Conservation (phyloP, 129 eudicot genomes). For the Artemisia argyi region DNA sequence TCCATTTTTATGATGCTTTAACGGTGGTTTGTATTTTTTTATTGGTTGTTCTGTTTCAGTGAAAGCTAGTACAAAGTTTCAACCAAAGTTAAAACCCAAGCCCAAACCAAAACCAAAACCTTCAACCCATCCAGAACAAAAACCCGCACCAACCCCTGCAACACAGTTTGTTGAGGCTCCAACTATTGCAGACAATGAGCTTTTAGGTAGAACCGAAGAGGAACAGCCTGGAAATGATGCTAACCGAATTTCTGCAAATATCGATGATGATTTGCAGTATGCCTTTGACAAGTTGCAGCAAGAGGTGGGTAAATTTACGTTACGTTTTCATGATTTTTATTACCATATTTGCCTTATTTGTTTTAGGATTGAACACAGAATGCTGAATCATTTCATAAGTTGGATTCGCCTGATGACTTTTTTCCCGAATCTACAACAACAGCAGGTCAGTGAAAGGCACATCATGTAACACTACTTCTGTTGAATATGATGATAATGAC, state of each 20-base stretch:
- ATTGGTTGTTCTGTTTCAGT: slow-evolving; percentile 38
- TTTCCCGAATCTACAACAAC: slow-evolving; percentile 37
- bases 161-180: slow-evolving; percentile 30
- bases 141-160: slow-evolving; percentile 20
- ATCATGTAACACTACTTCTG: background rate
- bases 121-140: slow-evolving; percentile 29
- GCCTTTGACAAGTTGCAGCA: slow-evolving; percentile 35
- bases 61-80: slow-evolving; percentile 52
- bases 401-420: slow-evolving; percentile 39
- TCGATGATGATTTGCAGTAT: slow-evolving; percentile 29
- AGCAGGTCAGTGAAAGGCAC: slow-evolving; percentile 34
- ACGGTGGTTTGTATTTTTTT: slow-evolving; percentile 3
- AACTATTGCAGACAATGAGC: slow-evolving; percentile 17
- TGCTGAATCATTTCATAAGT: slow-evolving; percentile 34
- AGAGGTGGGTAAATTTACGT: slow-evolving; percentile 40
- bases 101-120: slow-evolving; percentile 37
- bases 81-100: slow-evolving; percentile 61
- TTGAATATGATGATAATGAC: slow-evolving; percentile 1
- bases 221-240: slow-evolving; percentile 31
- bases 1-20: slow-evolving; percentile 16
- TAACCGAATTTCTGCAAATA: slow-evolving; percentile 22
- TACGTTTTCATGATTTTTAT: background rate
- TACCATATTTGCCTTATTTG: slow-evolving; percentile 11
- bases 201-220: slow-evolving; percentile 17
- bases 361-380: slow-evolving; percentile 35